Evolutionary conservation across 1,284 basidiomycete genomes (phyloP).

Genomic region (Psilocybe mexicana): DNA sequence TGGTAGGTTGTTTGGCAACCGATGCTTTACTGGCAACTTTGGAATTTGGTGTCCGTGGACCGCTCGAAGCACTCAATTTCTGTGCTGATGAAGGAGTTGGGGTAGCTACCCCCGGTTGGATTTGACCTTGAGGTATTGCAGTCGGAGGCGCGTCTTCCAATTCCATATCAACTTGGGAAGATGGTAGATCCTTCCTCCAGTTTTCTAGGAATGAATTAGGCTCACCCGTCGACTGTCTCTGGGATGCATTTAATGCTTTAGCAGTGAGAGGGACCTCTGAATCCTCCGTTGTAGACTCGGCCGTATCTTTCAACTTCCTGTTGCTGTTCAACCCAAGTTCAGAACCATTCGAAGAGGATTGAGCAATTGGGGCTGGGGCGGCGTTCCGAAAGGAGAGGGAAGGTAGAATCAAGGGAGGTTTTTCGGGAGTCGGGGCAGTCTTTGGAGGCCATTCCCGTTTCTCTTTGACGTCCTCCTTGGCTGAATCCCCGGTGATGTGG

Average conservation of each 20-base stretch:
- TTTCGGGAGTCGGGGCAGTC: constrained; percentile 32
- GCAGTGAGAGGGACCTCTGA: constrained; percentile 24
- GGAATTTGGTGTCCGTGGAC: constrained; percentile 7
- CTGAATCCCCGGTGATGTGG: constrained; percentile 60
- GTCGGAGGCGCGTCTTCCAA: constrained; percentile 17
- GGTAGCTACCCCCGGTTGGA: constrained; percentile 15
- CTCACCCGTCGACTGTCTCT: constrained; percentile 19
- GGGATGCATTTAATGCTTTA: constrained; percentile 22
- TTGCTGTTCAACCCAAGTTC: constrained; percentile 10
- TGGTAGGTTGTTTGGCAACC: constrained; percentile 15
- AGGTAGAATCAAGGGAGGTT: constrained; percentile 28
- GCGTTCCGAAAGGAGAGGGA: constrained; percentile 18
- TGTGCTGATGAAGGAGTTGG: constrained; percentile 18
- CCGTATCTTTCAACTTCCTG: constrained; percentile 10
- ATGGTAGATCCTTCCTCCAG: constrained; percentile 28
- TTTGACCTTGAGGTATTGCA: constrained; percentile 20
- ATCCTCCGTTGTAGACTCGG: constrained; percentile 11
- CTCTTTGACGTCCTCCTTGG: constrained; percentile 64
- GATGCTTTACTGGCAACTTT: constrained; percentile 23
- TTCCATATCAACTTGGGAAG: constrained; percentile 16
- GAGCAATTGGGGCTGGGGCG: constrained; percentile 21
- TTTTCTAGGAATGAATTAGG: constrained; percentile 26
- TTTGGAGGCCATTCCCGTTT: constrained; percentile 78
- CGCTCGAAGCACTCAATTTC: constrained; percentile 17
- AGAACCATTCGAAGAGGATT: constrained; percentile 22